Base-by-base conservation (phyloP, 1,139 yeast genomes). In the Pneumocystis jirovecii region DNA sequence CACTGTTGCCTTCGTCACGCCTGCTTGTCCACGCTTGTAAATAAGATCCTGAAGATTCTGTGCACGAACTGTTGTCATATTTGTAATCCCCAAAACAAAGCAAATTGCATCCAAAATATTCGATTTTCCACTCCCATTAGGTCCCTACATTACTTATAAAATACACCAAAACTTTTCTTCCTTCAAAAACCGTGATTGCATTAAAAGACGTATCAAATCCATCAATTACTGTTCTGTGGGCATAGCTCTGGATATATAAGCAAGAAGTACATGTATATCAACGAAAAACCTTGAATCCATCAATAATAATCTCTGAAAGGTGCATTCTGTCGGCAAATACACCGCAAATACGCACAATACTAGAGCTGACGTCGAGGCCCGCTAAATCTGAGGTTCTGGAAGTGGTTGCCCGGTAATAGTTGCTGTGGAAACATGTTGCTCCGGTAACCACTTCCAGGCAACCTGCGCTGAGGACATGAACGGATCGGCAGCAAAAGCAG, bases 171-270 rank as follows among this genome's bases (percentile, higher is more conserved):
- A 15, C 6, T 7, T 15, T n/a, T 4, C 6, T 25, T 25, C 15
- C 3, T 17, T 17, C 4, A 42, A 42, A 25, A 60, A 39, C 45
- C 0, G 99, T 95, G 73, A 95, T 93, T 71, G 98, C 96, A 76
- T 95, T 95, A 77, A 95, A 95, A 75, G 87, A 96, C 1, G 89
- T 82, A 75, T 95, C 98, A 97, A 98, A 95, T 42, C 86, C 89
- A 0, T 96, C 83, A 39, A 95, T 89, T 59, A 91, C 97, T 0
- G 98, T 93, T 78, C 98, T 87, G 0, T 96, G 87, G 31, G 97
- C 97, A 72, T 95, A 95, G 25, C 57, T 50, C 57, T 37, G 12
- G 7, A 37, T 19, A n/a, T 10, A 8, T 50, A 25, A 50, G 34
- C n/a, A 2, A 3, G 0, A 10, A 50, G 10, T 3, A 21, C 3